Conservation (phyloP, 1,284 basidiomycete genomes). For the Pseudozyma pruni region DNA sequence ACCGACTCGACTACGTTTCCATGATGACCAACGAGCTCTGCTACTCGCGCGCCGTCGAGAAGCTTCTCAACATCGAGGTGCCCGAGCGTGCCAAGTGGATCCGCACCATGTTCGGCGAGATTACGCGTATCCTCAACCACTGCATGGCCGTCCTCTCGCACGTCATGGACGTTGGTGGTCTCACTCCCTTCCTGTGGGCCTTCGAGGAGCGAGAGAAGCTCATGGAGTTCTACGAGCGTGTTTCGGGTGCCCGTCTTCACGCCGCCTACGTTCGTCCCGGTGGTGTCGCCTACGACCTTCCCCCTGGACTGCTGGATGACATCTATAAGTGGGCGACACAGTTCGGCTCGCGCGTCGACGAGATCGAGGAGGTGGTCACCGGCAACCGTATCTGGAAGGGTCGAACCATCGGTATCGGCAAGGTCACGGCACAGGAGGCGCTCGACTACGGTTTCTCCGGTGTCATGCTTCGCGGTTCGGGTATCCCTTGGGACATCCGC, state of each 20-base stretch:
- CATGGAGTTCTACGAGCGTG: constrained; percentile 99
- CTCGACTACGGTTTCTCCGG: constrained; percentile 94
- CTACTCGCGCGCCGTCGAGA: constrained; percentile 97
- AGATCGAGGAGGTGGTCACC: constrained; percentile 97
- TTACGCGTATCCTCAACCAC: constrained; percentile 95
- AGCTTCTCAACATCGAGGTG: constrained; percentile 96
- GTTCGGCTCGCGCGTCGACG: constrained; percentile 88
- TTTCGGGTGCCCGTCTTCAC: constrained; percentile 96
- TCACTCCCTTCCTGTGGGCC: constrained; percentile 99
- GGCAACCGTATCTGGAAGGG: constrained; percentile 99
- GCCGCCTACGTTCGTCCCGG: constrained; percentile 98
- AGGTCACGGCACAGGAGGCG: constrained; percentile 90
- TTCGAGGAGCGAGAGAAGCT: constrained; percentile 99
- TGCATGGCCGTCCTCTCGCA: constrained; percentile 97
- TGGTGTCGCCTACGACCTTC: constrained; percentile 96
- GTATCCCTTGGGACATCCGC: constrained; percentile 90
- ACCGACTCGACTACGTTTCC: constrained; percentile 97
- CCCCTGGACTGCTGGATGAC: constrained; percentile 94
- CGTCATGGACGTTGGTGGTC: constrained; percentile 80
- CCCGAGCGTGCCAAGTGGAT: constrained; percentile 99
- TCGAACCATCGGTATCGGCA: constrained; percentile 89
- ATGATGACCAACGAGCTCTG: constrained; percentile 80
- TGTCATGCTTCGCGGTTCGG: constrained; percentile 95
- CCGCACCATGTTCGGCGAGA: constrained; percentile 94
- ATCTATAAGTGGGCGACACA: constrained; percentile 98